Base-by-base conservation (phyloP, 108 stramenopile genomes). In the Cyclotella distinguenda region DNA sequence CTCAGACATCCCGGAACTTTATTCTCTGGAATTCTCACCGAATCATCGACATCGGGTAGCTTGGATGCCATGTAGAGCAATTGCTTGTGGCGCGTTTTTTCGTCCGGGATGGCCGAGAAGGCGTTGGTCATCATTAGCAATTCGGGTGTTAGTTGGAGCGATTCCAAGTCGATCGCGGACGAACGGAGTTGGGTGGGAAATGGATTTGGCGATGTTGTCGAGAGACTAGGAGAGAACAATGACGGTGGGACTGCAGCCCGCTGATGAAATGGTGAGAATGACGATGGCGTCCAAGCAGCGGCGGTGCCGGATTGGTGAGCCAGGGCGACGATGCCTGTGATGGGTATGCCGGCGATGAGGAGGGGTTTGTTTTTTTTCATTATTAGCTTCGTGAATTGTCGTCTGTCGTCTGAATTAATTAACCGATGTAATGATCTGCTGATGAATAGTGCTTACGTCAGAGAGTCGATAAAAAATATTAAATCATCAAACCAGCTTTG, bases 21-120 rank as follows among this genome's bases (percentile, higher is more conserved):
- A 81, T 97, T 95, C 38, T 88, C 79, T 4, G 79, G 68, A 25
- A 84, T 68, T 52, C 81, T 78, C 31, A 83, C 64, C 7, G 52
- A 28, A 13, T 86, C 80, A 12, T 77, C 77, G 48, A 95, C 64
- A 7, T 61, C 57, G 8, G 80, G 65, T n/a, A 86, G 74, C 63
- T 83, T 78, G 11, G 80, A 58, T 31, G 95, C 97, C 86, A 97
- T 89, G 79, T 93, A 92, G 25, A 98, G 70, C n/a, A 98, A 72
- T 73, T 98, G 96, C 73, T 95, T 96, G 66, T 98, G 93, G 18
- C 96, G 90, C 39, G 91, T 76, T 53, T 95, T 89, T 53, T 98
- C 94, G 55, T 96, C 91, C 16, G 85, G 82, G 43, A 95, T 87
- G 18, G 70, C 46, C 15, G 67, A 46, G 73, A 97, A 95, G 25